Evolutionary conservation across 176 grass and related monocot species (phyloP).

Genomic region (Coix lacrymajobi): DNA sequence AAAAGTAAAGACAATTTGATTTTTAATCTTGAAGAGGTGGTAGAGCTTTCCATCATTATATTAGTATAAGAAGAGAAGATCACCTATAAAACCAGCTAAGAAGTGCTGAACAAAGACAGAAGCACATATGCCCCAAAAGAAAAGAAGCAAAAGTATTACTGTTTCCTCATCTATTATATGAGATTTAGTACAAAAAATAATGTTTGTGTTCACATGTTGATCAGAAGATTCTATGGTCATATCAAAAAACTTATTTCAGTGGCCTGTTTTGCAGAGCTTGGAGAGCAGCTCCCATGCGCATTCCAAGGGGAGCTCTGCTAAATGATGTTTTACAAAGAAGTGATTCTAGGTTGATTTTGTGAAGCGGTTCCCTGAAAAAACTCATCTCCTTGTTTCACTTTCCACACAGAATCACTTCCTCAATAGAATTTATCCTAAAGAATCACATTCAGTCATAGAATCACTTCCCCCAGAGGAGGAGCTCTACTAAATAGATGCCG

Average conservation of each 20-base stretch:
- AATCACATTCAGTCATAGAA: neutral
- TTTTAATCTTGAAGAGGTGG: neutral
- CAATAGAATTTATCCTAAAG: neutral
- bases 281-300: neutral
- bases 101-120: neutral
- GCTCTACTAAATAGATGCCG: neutral
- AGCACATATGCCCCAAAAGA: neutral
- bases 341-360: neutral
- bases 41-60: neutral
- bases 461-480: neutral
- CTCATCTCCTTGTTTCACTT: neutral
- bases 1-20: neutral
- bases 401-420: neutral
- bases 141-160: neutral
- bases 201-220: neutral
- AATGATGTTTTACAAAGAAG: neutral
- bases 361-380: neutral
- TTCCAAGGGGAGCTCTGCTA: neutral
- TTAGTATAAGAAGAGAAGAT: neutral
- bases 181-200: constrained; percentile 16
- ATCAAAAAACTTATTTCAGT: neutral
- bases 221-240: neutral
- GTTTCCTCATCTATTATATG: neutral
- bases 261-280: neutral
- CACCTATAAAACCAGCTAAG: neutral